phyloP scores from a whole-genome alignment of 345 rosid genomes.

The Anastatica hierochuntica region DNA sequence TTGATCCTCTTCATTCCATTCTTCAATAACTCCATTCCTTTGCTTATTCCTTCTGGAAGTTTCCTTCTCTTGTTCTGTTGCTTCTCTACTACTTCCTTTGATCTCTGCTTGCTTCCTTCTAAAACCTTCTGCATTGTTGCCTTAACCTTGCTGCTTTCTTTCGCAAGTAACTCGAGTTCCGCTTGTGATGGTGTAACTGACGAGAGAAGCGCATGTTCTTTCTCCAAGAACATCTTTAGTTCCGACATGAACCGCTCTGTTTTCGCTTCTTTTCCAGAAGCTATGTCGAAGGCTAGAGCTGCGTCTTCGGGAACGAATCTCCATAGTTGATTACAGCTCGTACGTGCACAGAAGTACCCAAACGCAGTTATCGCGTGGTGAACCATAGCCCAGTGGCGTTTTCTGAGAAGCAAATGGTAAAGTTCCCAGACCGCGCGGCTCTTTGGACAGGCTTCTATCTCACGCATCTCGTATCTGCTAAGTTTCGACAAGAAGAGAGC shows the following conservation, averaged over 20 bases:
- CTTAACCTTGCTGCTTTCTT: constrained; percentile 51
- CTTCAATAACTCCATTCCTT: constrained; percentile 68
- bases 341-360: constrained; percentile 77
- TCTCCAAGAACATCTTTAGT: constrained; percentile 72
- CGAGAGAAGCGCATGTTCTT: constrained; percentile 51
- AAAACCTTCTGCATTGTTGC: constrained; percentile 26
- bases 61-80: constrained; percentile 63
- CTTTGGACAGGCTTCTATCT: constrained; percentile 50
- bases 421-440: constrained; percentile 64
- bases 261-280: constrained; percentile 44
- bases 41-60: constrained; percentile 61
- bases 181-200: constrained; percentile 27
- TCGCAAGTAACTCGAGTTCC: constrained; percentile 38
- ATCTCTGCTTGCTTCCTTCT: constrained; percentile 23
- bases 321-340: constrained; percentile 76
- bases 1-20: constrained; percentile 57
- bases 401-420: constrained; percentile 64
- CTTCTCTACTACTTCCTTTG: constrained; percentile 15
- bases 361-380: constrained; percentile 69
- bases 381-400: constrained; percentile 70
- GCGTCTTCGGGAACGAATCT: constrained; percentile 77
- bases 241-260: constrained; percentile 69
- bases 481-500: constrained; percentile 71
- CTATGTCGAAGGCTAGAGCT: constrained; percentile 63
- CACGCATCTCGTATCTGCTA: constrained; percentile 47